phyloP scores from a whole-genome alignment of 1,139 yeast species.

The Petasospora fabianii region DNA sequence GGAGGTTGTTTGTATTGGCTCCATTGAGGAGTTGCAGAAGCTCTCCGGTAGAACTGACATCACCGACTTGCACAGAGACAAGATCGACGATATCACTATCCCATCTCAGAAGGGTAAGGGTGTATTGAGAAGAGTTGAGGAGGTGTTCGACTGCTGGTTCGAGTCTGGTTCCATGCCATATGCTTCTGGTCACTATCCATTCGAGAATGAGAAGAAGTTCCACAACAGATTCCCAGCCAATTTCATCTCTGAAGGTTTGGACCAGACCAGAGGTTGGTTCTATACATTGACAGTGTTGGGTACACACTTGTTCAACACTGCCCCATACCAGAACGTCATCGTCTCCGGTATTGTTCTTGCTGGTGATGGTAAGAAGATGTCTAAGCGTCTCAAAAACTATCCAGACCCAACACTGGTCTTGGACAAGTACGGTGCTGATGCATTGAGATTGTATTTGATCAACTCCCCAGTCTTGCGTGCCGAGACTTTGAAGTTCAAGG shows the following conservation, averaged over 20 bases:
- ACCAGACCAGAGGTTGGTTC: conserved; percentile 99
- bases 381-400: conserved; percentile 94
- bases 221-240: conserved; percentile 85
- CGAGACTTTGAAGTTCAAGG: conserved; percentile 93
- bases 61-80: conserved; percentile 91
- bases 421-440: conserved; percentile 94
- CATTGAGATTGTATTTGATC: conserved; percentile 89
- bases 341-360: conserved; percentile 97
- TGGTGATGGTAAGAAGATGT: conserved; percentile 98
- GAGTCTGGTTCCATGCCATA: conserved; percentile 99
- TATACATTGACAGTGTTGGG: conserved; percentile 95
- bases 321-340: conserved; percentile 93
- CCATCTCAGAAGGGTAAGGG: conserved; percentile 95
- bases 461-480: conserved; percentile 97
- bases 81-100: conserved; percentile 84
- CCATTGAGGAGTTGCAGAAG: conserved; percentile 78
- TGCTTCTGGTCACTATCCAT: conserved; percentile 95
- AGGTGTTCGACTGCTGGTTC: conserved; percentile 99
- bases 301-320: conserved; percentile 86
- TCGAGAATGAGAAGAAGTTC: conserved; percentile 75
- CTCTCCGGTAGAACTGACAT: conserved; percentile 79
- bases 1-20: conserved; percentile 91
- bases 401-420: conserved; percentile 89
- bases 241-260: conserved; percentile 97
- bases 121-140: conserved; percentile 82